phyloP scores from a whole-genome alignment of 768 basidiomycete genomes.

The Russula emetica region DNA sequence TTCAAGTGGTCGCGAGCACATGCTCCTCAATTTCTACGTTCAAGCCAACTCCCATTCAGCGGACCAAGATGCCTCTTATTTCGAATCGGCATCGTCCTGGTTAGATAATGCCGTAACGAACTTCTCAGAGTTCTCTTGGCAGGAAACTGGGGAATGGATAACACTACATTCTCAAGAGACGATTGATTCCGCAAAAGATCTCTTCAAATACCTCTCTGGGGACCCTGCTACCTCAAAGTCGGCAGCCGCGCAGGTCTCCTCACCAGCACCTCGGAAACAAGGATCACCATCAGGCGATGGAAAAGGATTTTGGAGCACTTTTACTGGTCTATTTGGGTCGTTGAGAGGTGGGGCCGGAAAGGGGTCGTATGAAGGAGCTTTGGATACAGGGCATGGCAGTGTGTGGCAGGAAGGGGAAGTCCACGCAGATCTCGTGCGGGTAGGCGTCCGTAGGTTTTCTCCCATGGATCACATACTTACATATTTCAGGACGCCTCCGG shows the following conservation, averaged over 20 bases:
- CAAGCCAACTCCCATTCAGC: constrained; percentile 52
- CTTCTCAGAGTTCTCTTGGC: constrained; percentile 51
- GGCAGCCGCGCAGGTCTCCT: constrained; percentile 32
- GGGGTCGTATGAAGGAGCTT: constrained; percentile 32
- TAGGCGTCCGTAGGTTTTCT: constrained; percentile 36
- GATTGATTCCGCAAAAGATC: constrained; percentile 44
- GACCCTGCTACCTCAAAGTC: constrained; percentile 43
- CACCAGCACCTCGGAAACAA: constrained; percentile 32
- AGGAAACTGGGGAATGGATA: constrained; percentile 49
- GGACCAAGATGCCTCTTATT: constrained; percentile 39
- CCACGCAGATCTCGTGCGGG: constrained; percentile 73
- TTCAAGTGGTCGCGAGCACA: constrained; percentile 69
- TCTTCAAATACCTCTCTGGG: constrained; percentile 74
- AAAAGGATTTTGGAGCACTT: constrained; percentile 44
- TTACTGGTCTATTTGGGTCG: constrained; percentile 67
- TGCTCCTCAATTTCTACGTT: constrained; percentile 80
- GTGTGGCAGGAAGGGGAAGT: constrained; percentile 72
- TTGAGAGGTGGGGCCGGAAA: constrained; percentile 44
- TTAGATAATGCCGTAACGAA: constrained; percentile 37
- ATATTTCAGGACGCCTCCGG: constrained; percentile 61
- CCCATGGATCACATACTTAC: neutral
- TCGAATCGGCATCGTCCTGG: constrained; percentile 45
- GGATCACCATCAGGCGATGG: constrained; percentile 35
- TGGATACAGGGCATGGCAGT: constrained; percentile 38
- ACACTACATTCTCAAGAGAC: constrained; percentile 41